Evolutionary conservation across 495 filamentous ascomycete genomes (phyloP).

Genomic region (Lasiosphaeris hirsuta): DNA sequence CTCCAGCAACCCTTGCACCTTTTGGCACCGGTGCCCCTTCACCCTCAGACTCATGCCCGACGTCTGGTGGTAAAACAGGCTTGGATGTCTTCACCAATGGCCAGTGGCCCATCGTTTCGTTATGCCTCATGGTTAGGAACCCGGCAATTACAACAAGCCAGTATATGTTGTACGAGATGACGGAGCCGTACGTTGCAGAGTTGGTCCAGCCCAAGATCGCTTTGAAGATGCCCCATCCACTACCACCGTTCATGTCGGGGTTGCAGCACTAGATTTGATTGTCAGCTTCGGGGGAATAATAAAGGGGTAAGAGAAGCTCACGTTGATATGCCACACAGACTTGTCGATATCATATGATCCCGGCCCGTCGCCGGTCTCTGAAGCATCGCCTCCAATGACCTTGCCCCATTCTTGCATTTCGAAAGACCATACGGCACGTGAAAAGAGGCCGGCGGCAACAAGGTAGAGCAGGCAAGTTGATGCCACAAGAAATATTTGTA

Average conservation of each 20-base stretch:
- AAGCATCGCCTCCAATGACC: constrained; percentile 65
- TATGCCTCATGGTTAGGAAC: constrained; percentile 62
- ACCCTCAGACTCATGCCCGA: too few relatives aligned
- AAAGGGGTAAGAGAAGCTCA: constrained; percentile 35
- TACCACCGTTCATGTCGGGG: constrained; percentile 64
- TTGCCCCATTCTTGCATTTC: constrained; percentile 64
- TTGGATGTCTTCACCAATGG: constrained; percentile 45
- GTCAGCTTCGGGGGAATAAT: background rate
- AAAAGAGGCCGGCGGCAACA: constrained; percentile 81
- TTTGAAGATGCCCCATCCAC: constrained; percentile 91
- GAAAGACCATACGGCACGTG: constrained; percentile 70
- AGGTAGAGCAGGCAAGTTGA: constrained; percentile 85
- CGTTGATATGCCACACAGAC: constrained; percentile 90
- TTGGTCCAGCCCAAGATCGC: constrained; percentile 82
- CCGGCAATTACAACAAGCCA: constrained; percentile 65
- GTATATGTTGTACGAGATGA: constrained; percentile 87
- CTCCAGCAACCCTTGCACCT: too few relatives aligned
- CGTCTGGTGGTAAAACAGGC: too few relatives aligned
- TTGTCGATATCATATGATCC: constrained; percentile 84
- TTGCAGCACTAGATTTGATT: constrained; percentile 63
- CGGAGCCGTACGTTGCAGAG: constrained; percentile 77
- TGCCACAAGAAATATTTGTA: constrained; percentile 75
- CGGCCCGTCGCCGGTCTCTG: constrained; percentile 70
- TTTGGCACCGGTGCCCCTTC: too few relatives aligned
- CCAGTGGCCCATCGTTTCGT: constrained; percentile 64